Base-by-base conservation (phyloP, 2,329 filamentous ascomycete species). In the Alternaria consortialis region DNA sequence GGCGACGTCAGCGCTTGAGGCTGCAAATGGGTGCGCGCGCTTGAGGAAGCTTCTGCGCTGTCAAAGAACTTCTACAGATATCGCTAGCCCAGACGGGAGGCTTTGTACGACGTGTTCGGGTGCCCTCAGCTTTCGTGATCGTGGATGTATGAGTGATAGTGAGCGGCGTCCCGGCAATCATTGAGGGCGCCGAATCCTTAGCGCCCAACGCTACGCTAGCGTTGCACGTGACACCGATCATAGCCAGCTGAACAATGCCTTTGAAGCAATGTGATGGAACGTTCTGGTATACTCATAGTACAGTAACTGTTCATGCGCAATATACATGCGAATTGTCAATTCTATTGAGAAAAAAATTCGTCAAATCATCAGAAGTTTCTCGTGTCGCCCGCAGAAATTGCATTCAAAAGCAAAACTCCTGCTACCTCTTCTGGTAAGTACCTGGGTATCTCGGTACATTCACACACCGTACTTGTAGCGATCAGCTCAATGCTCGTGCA, bases 31-130 rank as follows among this genome's bases (percentile, higher is more conserved):
- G 66, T 67, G 63, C 55, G 69, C 63, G 66, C 65, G 62, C 68
- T 71, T 65, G 58, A 63, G 58, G 65, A 67, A 61, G 66, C 68
- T 71, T 66, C 63, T 66, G 68, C 70, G 68, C 70, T 62, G 48
- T 61, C 56, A 63, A 69, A 65, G 47, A 58, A 62, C 27, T 39
- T 55, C 66, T 72, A 69, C 54, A 67, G 63, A 67, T 65, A 62
- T 65, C 61, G 61, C 53, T 56, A 54, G 62, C 63, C 62, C 66
- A 66, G 68, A 65, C 57, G 63, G 63, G 53, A 63, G 69, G 67
- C 64, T 64, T 74, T 76, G 73, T 76, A 65, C 69, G 68, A 77
- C 75, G 61, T 56, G 62, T 70, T 63, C 62, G 63, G 66, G 69
- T 68, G 65, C 70, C 69, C 67, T 74, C 69, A 72, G 70, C 64